Evolutionary conservation across 305 asterid species (phyloP), one percentile per base, ranked within the genome.

Genomic region (Plantago lanceolata): DNA sequence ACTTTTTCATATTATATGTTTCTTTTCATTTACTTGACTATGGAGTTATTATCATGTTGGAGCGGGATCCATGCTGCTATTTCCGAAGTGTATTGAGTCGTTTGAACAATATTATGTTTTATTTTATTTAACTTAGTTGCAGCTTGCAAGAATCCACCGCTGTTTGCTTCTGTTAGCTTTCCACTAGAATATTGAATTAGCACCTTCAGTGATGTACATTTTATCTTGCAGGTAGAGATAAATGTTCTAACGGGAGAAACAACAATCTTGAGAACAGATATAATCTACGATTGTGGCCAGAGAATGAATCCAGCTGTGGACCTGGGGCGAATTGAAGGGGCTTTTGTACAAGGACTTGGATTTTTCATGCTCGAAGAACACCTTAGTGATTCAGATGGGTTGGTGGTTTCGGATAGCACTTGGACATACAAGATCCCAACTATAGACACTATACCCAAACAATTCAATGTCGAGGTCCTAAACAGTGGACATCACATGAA

Each of bases 241-340:
- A 74, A 84, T 50, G 57, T 80, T 64, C 73, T 84, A 64, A 84
- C 90, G 0, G 94, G 94, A 69, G 84, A 79, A 64, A 74, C 85
- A 48, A 73, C 73, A 62, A 73, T 79, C 56, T 55, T 86, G 81
- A 79, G 65, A 71, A 65, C 86, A 54, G 88, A 86, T 71, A 79
- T 86, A 11, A 65, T 81, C 17, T 86, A 86, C 48, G 94, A 85
- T 64, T 81, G 86, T 26, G 88, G 94, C 52, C 88, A 81, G 73
- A 85, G 94, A 79, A 20, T 86, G 81, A 86, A 84, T 48, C 94
- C 88, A 4, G 90, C 94, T 8, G 81, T 86, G 31, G 94, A 86
- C 77, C 65, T 86, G 80, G 94, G 94, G 52, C 82, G 84, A 90
- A 86, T 84, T 68, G 94, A 84, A 72, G 90, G 90, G 48, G 84